phyloP scores from a whole-genome alignment of 805 yeast genomes.

The Saccharomycopsis javanensis region DNA sequence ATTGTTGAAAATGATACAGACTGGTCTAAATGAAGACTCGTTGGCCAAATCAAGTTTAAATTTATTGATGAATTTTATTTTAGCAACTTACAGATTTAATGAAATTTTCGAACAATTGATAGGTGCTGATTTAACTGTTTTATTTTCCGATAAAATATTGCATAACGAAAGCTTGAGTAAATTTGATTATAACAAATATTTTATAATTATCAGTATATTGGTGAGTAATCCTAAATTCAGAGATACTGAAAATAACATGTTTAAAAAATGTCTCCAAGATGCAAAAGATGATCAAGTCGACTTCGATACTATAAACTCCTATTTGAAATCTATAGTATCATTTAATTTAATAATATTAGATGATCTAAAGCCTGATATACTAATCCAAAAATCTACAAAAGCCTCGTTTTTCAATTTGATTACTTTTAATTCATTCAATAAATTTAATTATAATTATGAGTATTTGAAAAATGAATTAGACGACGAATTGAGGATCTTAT shows the following conservation, averaged over 20 bases:
- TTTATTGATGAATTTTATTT: constrained; percentile 6
- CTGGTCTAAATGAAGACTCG: constrained; percentile 1
- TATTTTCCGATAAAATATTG: constrained; percentile 8
- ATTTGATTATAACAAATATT: constrained; percentile 14
- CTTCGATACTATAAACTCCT: constrained; percentile 1
- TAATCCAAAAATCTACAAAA: constrained; percentile 6
- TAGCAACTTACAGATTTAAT: constrained; percentile 7
- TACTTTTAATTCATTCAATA: constrained; percentile 18
- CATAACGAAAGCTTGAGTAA: neutral
- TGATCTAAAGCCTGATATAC: constrained; percentile 13
- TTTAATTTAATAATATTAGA: constrained; percentile 16
- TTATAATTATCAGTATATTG: constrained; percentile 9
- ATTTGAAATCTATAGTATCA: constrained; percentile 8
- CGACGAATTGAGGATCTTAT: constrained; percentile 6
- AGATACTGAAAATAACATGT: neutral
- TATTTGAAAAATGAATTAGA: constrained; percentile 3
- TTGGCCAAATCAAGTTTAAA: constrained; percentile 7
- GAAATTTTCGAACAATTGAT: constrained; percentile 4
- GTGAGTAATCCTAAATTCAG: constrained; percentile 5
- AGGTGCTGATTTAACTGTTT: constrained; percentile 3
- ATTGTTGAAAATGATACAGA: constrained; percentile 4
- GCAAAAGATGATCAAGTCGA: neutral
- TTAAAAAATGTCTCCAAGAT: neutral
- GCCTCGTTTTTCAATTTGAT: constrained; percentile 16
- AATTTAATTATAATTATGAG: constrained; percentile 13